Evolutionary conservation across 257 asterid genomes (phyloP), one percentile per base, ranked within the genome.

Genomic region (Apocynum venetum): DNA sequence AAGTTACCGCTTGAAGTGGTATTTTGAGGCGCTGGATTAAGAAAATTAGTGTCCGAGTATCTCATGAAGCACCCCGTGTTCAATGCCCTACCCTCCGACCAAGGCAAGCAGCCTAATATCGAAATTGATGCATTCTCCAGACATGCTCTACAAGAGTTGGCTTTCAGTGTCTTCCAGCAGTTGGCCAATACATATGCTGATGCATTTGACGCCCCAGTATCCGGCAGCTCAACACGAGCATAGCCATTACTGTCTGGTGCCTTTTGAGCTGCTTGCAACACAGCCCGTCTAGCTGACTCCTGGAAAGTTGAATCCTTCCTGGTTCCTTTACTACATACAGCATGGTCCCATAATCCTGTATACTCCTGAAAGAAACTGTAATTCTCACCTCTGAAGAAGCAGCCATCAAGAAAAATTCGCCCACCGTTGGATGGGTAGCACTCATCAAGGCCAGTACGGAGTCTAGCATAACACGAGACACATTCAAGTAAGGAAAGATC

Each of bases 401-500:
- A 94, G 35, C 98, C 97, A 73, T 94, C 98, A 35, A 92, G 90
- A 72, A 66, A 92, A 38, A 94, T 85, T 76, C 88, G 81, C n/a
- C 92, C 98, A 0, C 94, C 92, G 17, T 80, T 89, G 15, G 4
- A 66, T 0, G 98, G 97, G 56, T 81, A 89, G 84, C 97, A 94
- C 78, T 80, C 87, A 13, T 97, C 97, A 9, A 92, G 88, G 7
- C 83, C 77, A 0, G 92, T 89, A 6, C 97, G 92, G 2, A 93
- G 95, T 59, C 88, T 88, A 2, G 91, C 93, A 36, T 89, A 92
- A 84, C 98, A 94, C 64, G 87, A 61, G 3, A 84, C 89, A 35
- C 98, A 94, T 66, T 94, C 97, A 14, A 84, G 87, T 13, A 66
- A 78, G 1, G 98, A 91, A 66, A 94, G 97, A 63, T 94, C 97